Base-by-base conservation (phyloP, 805 yeast species). In the Kuraishia cidri region DNA sequence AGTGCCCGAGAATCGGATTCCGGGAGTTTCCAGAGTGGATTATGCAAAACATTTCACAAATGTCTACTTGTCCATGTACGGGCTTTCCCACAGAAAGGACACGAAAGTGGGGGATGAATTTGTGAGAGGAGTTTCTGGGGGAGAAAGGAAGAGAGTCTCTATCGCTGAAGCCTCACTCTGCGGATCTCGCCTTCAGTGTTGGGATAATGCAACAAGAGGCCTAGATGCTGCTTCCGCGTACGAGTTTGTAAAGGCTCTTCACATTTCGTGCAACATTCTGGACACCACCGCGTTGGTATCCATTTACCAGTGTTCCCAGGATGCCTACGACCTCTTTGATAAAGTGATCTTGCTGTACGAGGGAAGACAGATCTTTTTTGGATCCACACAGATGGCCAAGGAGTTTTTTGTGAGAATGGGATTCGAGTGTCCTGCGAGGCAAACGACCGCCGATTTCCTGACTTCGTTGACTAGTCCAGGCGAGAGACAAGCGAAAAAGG, bases 151-250 rank as follows among this genome's bases (percentile, higher is more conserved):
- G 51, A 61, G 77, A 46, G 75, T 70, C 15, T 64, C 73, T 12
- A 66, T 70, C 39, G 72, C 72, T 23, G 76, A 71, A 45, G 66
- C 35, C 30, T 46, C 65, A 11, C 44, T 62, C 19, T 50, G 63
- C 33, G 75, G 74, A 39, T 68, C 78, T 20, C 56, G 55, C 37
- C 42, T 68, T 26, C 69, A 64, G 42, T 66, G 72, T 50, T 68
- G 72, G 72, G 74, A 73, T 60, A 73, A 73, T 40, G 70, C 79
- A n/a, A 73, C 80, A 11, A 67, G 79, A 62, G 80, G 80, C 42
- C 62, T 73, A 50, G 80, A 73, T 58, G 62, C 80, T 12, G 77
- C 79, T 15, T 71, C 78, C 24, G 78, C 79, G 9, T 54, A 69
- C 40, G 77, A 72, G 44, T 72, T 72, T 38, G 64, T 70, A 34